Conservation (phyloP, 1,284 basidiomycete species). For the Naganishia sp. region DNA sequence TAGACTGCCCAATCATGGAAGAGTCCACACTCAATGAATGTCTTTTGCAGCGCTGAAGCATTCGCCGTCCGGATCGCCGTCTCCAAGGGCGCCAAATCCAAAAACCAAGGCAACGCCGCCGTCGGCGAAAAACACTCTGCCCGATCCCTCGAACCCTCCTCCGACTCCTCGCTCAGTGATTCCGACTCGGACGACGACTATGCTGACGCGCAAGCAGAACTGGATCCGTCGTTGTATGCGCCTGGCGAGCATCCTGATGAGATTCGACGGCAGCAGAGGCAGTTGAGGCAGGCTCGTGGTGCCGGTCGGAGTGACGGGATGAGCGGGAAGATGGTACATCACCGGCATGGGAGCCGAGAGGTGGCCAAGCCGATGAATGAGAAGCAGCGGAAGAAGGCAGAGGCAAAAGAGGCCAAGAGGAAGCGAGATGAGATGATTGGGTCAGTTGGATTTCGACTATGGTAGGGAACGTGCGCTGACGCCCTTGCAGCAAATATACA, state of each 20-base stretch:
- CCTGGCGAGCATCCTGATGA: slow-evolving; percentile 44
- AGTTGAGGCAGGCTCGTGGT: slow-evolving; percentile 5
- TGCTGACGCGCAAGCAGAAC: slow-evolving; percentile 22
- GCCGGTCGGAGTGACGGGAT: slow-evolving; percentile 22
- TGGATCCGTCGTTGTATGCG: slow-evolving; percentile 31
- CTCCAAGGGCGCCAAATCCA: slow-evolving; percentile 44
- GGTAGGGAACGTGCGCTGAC: neutral
- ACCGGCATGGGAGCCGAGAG: slow-evolving; percentile 37
- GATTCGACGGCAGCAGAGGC: slow-evolving; percentile 35
- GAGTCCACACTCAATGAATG: slow-evolving; percentile 33
- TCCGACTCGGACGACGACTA: slow-evolving; percentile 39
- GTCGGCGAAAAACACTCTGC: slow-evolving; percentile 48
- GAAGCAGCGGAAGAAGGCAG: slow-evolving; percentile 49
- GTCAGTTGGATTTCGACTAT: neutral
- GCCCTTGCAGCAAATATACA: slow-evolving; percentile 42
- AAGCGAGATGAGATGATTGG: slow-evolving; percentile 53
- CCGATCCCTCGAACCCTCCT: slow-evolving; percentile 11
- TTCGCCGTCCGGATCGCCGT: slow-evolving; percentile 50
- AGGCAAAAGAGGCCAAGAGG: slow-evolving; percentile 50
- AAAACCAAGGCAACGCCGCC: slow-evolving; percentile 48
- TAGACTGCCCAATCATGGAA: neutral
- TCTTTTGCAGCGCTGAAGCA: slow-evolving; percentile 44
- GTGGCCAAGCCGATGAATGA: slow-evolving; percentile 40
- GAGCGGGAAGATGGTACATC: slow-evolving; percentile 34
- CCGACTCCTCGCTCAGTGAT: slow-evolving; percentile 32